Percentiles rank a stretch among this genome's conserved stretches.
phyloP scores from a whole-genome alignment of 192 early-diverging fungal species.

The Blastocladiella britannica region DNA sequence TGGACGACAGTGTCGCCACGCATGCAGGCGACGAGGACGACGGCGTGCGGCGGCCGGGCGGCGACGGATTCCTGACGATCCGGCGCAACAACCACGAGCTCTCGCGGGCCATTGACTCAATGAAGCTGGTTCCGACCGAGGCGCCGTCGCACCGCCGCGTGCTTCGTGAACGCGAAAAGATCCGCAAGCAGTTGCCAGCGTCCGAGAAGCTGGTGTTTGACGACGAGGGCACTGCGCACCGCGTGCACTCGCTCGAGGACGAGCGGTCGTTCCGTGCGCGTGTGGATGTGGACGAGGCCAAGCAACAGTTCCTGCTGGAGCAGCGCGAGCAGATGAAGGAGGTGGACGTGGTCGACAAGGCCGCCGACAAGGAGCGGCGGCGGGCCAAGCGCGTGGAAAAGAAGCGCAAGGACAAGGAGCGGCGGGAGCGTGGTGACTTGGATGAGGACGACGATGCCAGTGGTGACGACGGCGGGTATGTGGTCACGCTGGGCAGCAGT shows the following conservation, averaged over 20 bases:
- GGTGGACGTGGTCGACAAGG: slow-evolving; percentile 63
- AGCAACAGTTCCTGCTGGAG: slow-evolving; percentile 48
- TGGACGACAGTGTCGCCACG: slow-evolving; percentile 5
- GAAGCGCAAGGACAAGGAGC: slow-evolving; percentile 19
- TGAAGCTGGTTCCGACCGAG: slow-evolving; percentile 10
- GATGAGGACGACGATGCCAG: slow-evolving; percentile 6
- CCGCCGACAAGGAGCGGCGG: slow-evolving; percentile 34
- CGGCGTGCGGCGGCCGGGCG: too few relatives aligned
- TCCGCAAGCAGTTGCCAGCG: slow-evolving; percentile 43
- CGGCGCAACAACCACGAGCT: slow-evolving; percentile 66
- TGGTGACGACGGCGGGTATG: slow-evolving; percentile 1
- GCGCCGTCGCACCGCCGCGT: slow-evolving; percentile 20
- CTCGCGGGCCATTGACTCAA: slow-evolving; percentile 21
- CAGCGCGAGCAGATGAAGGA: slow-evolving; percentile 42
- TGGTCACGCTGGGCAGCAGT: neutral
- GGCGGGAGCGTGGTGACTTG: slow-evolving; percentile 5
- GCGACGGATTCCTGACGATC: slow-evolving; percentile 65
- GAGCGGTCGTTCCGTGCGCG: slow-evolving; percentile 59
- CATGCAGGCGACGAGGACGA: slow-evolving; percentile 21
- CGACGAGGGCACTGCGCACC: slow-evolving; percentile 68
- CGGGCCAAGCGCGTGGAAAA: slow-evolving; percentile 45
- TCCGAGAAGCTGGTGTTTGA: slow-evolving; percentile 70
- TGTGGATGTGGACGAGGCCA: slow-evolving; percentile 40
- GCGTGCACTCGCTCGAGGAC: slow-evolving; percentile 57
- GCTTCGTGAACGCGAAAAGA: slow-evolving; percentile 40